Conservation (phyloP, 495 filamentous ascomycete genomes). For the Pseudevernia furfuracea region DNA sequence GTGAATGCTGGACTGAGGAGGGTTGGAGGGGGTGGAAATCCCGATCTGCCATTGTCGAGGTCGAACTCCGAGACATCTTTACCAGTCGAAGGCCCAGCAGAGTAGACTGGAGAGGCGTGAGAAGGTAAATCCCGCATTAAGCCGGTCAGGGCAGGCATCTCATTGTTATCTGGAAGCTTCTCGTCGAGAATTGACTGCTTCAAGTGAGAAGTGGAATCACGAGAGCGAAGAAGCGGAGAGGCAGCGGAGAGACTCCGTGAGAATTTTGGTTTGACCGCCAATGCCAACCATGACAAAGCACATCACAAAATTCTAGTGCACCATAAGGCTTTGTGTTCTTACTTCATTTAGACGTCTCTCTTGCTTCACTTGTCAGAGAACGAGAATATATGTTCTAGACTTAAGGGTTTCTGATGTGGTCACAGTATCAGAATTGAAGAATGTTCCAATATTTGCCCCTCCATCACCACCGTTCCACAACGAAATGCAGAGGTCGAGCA, state of each 20-base stretch:
- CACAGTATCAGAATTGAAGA: not conserved
- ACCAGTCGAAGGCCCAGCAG: constrained; percentile 34
- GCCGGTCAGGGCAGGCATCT: constrained; percentile 23
- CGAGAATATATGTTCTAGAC: not conserved
- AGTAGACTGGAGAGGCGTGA: constrained; percentile 45
- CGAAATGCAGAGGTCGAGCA: not conserved
- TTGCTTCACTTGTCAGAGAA: not conserved
- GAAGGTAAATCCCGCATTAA: constrained; percentile 45
- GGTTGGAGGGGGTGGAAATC: constrained; percentile 40
- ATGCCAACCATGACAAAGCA: constrained; percentile 12
- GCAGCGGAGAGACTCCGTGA: no score
- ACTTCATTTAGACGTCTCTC: not conserved
- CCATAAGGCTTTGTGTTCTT: not conserved
- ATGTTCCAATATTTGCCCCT: not conserved
- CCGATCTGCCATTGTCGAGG: constrained; percentile 28
- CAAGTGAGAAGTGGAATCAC: not conserved
- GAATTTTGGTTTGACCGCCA: not conserved
- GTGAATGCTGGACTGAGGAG: constrained; percentile 73
- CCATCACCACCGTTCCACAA: not conserved
- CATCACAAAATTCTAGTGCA: not conserved
- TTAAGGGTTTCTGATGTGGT: not conserved
- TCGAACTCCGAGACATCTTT: constrained; percentile 32
- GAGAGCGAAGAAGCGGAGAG: constrained; percentile 1
- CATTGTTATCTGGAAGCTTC: not conserved
- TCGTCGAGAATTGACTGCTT: not conserved